Evolutionary conservation across 306 rosid species (phyloP).

Genomic region (Betula pendula): DNA sequence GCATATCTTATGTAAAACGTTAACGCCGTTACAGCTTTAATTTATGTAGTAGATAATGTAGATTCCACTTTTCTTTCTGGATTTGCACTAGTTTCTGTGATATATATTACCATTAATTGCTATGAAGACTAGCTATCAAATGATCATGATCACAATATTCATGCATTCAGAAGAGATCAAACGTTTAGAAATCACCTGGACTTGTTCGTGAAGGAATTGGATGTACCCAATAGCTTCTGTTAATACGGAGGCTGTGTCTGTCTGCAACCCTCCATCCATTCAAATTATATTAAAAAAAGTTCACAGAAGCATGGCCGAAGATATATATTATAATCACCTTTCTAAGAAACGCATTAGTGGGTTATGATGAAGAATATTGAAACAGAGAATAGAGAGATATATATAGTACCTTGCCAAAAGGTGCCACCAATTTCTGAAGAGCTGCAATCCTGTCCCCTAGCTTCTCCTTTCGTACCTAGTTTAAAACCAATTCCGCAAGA

Average conservation of each 20-base stretch:
- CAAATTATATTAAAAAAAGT: neutral
- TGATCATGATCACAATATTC: neutral
- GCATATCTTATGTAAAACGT: neutral
- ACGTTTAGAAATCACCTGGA: constrained; percentile 40
- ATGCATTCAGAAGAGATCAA: neutral
- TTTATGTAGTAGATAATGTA: no score
- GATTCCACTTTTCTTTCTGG: no score
- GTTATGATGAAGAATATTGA: constrained; percentile 22
- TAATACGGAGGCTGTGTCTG: constrained; percentile 61
- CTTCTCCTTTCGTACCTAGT: constrained; percentile 62
- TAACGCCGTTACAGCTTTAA: no score
- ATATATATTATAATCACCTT: constrained; percentile 1
- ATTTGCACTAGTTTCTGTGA: no score
- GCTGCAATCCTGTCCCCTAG: constrained; percentile 65
- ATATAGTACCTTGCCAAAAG: constrained; percentile 63
- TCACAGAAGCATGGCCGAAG: constrained; percentile 20
- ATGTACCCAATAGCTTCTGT: constrained; percentile 70
- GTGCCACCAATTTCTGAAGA: constrained; percentile 68
- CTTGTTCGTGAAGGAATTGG: constrained; percentile 65
- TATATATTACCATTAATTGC: neutral
- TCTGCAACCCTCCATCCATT: constrained; percentile 38
- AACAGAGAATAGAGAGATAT: neutral
- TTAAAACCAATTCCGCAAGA: constrained; percentile 12
- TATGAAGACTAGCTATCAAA: neutral
- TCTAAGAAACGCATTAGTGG: constrained; percentile 19